Base-by-base conservation (phyloP, 1,284 basidiomycete species). In the Stereum hirsutum region DNA sequence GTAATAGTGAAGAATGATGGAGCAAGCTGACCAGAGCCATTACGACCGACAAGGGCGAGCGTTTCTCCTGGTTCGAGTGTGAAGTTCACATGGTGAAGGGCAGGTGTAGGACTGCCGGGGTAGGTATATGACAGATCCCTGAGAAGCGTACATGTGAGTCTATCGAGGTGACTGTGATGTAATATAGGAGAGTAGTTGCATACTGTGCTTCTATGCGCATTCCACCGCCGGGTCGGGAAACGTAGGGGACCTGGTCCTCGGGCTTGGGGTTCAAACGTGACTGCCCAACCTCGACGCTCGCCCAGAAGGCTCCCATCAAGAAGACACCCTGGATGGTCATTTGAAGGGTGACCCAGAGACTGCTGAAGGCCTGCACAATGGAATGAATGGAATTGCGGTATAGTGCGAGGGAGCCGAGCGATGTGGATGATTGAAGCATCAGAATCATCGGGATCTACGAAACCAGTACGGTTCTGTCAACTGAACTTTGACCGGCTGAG, bases 11-110 rank as follows among this genome's bases (percentile, higher is more conserved):
- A n/a, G n/a, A n/a, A n/a, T n/a, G n/a, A n/a, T n/a, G n/a, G n/a
- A n/a, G n/a, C n/a, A n/a, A n/a, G n/a, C 71, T 57, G 58, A 76
- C 83, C 83, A 52, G 83, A 87, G 48, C 84, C 83, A 60, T 87
- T 87, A 57, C 77, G 80, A 11, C 88, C 88, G 21, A 92, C 89
- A 46, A 92, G 78, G 7, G 89, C 89, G 39, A 91, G 71, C 20
- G 72, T 80, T 62, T 89, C 83, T 11, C 88, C 88, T 10, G 85
- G 66, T 45, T 75, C 64, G 34, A 92, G 65, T 20, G 66, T 69
- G 51, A 92, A 76, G 54, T 68, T 83, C 52, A 91, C 70, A 55
- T 83, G 67, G 50, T 63, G 68, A 39, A 92, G 59, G 25, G 81
- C 78, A 24, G 83, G 75, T 43, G 78, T 73, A 38, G 61, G 65